phyloP scores from a whole-genome alignment of 1,284 basidiomycete genomes.

The Ceratobasidium sp. region DNA sequence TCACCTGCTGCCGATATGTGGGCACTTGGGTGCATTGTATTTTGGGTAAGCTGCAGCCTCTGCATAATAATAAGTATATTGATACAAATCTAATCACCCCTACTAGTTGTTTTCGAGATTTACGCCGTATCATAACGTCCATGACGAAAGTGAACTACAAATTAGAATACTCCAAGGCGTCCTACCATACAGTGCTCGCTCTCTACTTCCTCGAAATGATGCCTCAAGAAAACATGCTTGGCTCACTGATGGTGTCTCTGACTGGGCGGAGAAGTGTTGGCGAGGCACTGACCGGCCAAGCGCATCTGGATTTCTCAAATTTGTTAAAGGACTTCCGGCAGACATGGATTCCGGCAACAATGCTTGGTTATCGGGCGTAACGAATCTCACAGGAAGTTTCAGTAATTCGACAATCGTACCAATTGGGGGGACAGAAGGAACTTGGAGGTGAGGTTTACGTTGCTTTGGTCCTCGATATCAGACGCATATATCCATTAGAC shows the following conservation, averaged over 20 bases:
- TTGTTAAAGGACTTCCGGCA: neutral
- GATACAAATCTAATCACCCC: neutral
- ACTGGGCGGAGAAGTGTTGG: conserved; percentile 7
- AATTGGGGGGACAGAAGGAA: neutral
- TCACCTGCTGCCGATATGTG: neutral
- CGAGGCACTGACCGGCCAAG: neutral
- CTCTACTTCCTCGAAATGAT: neutral
- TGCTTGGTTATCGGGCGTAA: neutral
- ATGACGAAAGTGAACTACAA: neutral
- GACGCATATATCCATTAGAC: neutral
- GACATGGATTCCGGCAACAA: neutral
- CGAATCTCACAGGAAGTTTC: conserved; percentile 6
- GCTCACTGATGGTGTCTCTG: conserved; percentile 3
- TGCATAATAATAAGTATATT: neutral
- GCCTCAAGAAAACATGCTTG: neutral
- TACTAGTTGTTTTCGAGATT: neutral
- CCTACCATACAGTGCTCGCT: neutral
- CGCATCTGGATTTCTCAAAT: neutral
- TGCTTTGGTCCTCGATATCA: neutral
- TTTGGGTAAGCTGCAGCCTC: neutral
- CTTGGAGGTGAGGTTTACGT: neutral
- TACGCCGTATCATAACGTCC: neutral
- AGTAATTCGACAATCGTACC: neutral
- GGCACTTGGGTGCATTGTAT: conserved; percentile 21
- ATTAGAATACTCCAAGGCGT: neutral